Evolutionary conservation across 202 grass and related monocot species (phyloP).

Genomic region (Setaria italica): DNA sequence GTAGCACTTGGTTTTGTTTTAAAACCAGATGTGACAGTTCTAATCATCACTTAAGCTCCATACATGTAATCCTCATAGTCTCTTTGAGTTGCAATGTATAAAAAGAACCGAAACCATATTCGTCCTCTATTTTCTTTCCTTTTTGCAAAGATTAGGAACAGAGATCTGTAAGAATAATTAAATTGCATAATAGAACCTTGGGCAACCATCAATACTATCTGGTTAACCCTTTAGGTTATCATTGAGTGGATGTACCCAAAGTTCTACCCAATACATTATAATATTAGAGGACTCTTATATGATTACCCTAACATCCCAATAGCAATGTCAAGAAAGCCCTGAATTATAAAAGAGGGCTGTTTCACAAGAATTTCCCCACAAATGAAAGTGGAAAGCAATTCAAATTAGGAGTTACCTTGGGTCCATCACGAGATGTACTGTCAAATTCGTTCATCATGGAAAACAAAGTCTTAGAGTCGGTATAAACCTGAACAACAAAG

Average conservation of each 20-base stretch:
- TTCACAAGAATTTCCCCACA: constrained; percentile 8
- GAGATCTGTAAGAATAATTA: neutral
- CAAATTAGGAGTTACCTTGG: constrained; percentile 53
- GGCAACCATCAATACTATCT: neutral
- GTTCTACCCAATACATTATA: neutral
- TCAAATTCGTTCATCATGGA: constrained; percentile 50
- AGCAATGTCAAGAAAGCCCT: neutral
- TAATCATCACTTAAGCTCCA: neutral
- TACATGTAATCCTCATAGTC: neutral
- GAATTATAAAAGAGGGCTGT: neutral
- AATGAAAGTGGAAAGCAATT: neutral
- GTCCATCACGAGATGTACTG: constrained; percentile 47
- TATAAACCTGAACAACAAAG: constrained; percentile 55
- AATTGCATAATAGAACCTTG: neutral
- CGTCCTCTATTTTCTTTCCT: neutral
- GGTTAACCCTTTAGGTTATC: neutral
- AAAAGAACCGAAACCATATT: constrained; percentile 20
- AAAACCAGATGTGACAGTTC: no score
- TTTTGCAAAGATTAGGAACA: neutral
- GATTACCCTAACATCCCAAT: neutral
- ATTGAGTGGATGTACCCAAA: neutral
- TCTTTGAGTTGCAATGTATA: constrained; percentile 3
- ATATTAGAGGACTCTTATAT: neutral
- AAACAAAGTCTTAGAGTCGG: constrained; percentile 47
- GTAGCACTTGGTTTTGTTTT: no score